Evolutionary conservation across 345 rosid genomes (phyloP), one percentile per base, ranked within the genome.

Genomic region (Acer negundo): DNA sequence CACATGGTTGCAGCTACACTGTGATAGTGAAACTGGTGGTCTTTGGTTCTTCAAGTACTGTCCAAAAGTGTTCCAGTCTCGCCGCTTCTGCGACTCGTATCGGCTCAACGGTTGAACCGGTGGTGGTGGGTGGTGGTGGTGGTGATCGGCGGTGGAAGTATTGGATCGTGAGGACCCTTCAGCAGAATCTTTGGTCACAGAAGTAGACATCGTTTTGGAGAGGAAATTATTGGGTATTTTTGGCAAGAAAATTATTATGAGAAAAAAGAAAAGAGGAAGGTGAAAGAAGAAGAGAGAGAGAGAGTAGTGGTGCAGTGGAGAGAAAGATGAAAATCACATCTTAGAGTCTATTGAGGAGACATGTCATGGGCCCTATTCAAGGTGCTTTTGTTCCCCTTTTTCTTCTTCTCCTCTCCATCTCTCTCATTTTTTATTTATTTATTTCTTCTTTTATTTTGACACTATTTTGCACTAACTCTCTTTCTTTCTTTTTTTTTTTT

Each of bases 21-120:
- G 90, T 1, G 93, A 84, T 1, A 86, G 59, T 28, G 86, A 69
- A 20, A 88, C 87, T 1, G 97, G 86, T 2, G 97, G 97, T 40
- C 92, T 88, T 81, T 88, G 93, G 72, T 90, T 90, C 86, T 86
- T 87, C 75, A 93, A 81, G 85, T 91, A 92, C 79, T 93, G 98
- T 6, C 91, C 92, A 53, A 93, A 93, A 74, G 97, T 92, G 85
- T 88, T 93, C 98, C 98, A 93, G 53, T 94, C 97, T 6, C 97
- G 89, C 23, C 88, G 83, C 73, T 93, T 91, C 80, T 93, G 98
- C 0, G 97, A 92, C 82, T 93, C 97, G 46, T 92, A 91, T 68
- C 98, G 82, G 89, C 94, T 93, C 87, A 89, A 71, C 35, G 89
- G 92, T 35, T 35, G 38, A 1, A 84, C 72, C 64, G 75, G 85